phyloP scores from a whole-genome alignment of 306 rosid genomes.

The Fragaria ananassa region DNA sequence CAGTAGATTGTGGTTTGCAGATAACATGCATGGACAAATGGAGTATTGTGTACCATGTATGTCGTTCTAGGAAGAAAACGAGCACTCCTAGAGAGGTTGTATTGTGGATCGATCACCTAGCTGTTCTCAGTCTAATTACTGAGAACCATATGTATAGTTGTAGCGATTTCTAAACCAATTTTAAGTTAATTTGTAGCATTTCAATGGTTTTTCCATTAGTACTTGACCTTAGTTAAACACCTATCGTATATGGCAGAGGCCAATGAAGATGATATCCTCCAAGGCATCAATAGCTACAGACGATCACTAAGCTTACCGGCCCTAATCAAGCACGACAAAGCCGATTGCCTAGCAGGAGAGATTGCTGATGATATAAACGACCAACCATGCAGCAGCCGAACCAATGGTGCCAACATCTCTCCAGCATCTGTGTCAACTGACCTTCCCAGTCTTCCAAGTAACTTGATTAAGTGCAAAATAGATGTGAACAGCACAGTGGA shows the following conservation, averaged over 20 bases:
- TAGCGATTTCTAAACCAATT: not conserved
- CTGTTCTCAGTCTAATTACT: not conserved
- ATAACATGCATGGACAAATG: not conserved
- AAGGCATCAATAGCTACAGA: constrained; percentile 61
- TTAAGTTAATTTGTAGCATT: not conserved
- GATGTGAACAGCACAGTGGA: constrained; percentile 41
- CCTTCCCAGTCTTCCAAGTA: constrained; percentile 29
- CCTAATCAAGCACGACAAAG: constrained; percentile 30
- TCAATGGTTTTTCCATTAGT: not conserved
- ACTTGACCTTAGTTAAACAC: not conserved
- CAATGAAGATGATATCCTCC: constrained; percentile 44
- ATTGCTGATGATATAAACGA: constrained; percentile 47
- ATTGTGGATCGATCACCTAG: not conserved
- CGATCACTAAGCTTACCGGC: constrained; percentile 33
- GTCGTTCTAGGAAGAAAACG: not conserved
- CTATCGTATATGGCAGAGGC: constrained; percentile 26
- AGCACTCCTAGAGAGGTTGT: not conserved
- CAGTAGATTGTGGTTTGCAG: not conserved
- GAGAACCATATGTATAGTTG: not conserved
- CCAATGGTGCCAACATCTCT: constrained; percentile 29
- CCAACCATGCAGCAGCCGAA: constrained; percentile 34
- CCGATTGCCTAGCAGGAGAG: constrained; percentile 54
- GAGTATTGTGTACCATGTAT: not conserved
- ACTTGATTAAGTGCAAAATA: constrained; percentile 42
- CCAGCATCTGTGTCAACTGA: constrained; percentile 19